Evolutionary conservation across 2,329 filamentous ascomycete species (phyloP).

Genomic region (Hypoxylon sp.): DNA sequence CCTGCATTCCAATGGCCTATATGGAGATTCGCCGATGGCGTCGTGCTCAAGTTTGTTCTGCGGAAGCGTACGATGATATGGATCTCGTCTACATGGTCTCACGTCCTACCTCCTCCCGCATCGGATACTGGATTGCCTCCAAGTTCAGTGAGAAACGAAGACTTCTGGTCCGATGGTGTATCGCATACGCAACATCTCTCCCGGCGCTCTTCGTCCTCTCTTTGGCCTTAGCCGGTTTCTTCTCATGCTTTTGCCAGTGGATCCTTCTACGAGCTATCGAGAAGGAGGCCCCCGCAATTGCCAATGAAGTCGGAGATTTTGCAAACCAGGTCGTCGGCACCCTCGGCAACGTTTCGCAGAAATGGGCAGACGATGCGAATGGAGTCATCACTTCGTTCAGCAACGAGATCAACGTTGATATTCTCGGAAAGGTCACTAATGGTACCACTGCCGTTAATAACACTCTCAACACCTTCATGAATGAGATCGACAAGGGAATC

Average conservation of each 20-base stretch:
- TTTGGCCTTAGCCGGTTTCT: slow-evolving; percentile 84
- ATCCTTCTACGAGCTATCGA: slow-evolving; percentile 81
- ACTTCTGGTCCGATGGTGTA: slow-evolving; percentile 83
- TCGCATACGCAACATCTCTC: slow-evolving; percentile 89
- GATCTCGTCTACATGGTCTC: slow-evolving; percentile 92
- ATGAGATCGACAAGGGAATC: slow-evolving; percentile 81
- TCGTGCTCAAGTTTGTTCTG: slow-evolving; percentile 76
- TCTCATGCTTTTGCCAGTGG: slow-evolving; percentile 86
- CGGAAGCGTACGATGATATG: slow-evolving; percentile 81
- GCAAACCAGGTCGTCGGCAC: slow-evolving; percentile 82
- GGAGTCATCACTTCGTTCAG: slow-evolving; percentile 79
- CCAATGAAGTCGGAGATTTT: slow-evolving; percentile 82
- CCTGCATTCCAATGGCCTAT: slow-evolving; percentile 83
- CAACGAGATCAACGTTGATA: slow-evolving; percentile 82
- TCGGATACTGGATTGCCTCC: slow-evolving; percentile 58
- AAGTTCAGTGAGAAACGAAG: slow-evolving; percentile 61
- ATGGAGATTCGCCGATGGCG: slow-evolving; percentile 85
- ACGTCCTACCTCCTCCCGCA: slow-evolving; percentile 80
- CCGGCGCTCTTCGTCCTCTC: slow-evolving; percentile 89
- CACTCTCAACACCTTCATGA: slow-evolving; percentile 86
- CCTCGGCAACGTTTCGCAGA: slow-evolving; percentile 79
- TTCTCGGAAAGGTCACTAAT: slow-evolving; percentile 89
- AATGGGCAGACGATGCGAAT: slow-evolving; percentile 86
- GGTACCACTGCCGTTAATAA: slow-evolving; percentile 86
- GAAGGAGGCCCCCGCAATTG: slow-evolving; percentile 81